phyloP scores from a whole-genome alignment of 108 stramenopile genomes.

The Chaetoceros muelleri region DNA sequence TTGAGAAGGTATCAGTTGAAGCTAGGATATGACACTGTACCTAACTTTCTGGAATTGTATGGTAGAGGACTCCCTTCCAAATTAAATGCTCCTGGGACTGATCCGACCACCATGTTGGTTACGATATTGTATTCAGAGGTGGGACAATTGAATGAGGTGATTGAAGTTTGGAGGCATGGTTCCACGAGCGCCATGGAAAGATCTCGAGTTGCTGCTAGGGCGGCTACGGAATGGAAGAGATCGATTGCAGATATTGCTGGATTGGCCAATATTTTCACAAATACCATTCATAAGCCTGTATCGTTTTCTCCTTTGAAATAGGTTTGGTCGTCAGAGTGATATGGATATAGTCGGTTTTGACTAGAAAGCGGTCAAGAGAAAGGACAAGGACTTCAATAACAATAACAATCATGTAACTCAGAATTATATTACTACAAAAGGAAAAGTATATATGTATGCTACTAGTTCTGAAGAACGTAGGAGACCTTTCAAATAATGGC shows the following conservation, averaged over 20 bases:
- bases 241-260: constrained; percentile 51
- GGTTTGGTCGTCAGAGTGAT: too few species aligned
- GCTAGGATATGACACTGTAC: constrained; percentile 65
- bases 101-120: constrained; percentile 42
- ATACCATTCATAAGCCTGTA: constrained; percentile 38
- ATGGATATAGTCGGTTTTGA: too few species aligned
- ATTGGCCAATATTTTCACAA: constrained; percentile 41
- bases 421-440: too few species aligned
- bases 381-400: too few species aligned
- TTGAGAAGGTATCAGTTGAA: constrained; percentile 50
- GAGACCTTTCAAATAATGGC: background rate
- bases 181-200: constrained; percentile 43
- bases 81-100: constrained; percentile 30
- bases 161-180: constrained; percentile 70
- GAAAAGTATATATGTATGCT: too few species aligned
- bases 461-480: too few species aligned
- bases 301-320: constrained; percentile 29
- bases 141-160: constrained; percentile 53
- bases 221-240: constrained; percentile 39
- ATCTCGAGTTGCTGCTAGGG: constrained; percentile 37
- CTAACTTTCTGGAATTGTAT: constrained; percentile 43
- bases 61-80: constrained; percentile 52
- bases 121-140: constrained; percentile 49
- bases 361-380: too few species aligned
- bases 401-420: too few species aligned